Conservation (phyloP, 805 yeast species). For the Metschnikowia cerradonensis region DNA sequence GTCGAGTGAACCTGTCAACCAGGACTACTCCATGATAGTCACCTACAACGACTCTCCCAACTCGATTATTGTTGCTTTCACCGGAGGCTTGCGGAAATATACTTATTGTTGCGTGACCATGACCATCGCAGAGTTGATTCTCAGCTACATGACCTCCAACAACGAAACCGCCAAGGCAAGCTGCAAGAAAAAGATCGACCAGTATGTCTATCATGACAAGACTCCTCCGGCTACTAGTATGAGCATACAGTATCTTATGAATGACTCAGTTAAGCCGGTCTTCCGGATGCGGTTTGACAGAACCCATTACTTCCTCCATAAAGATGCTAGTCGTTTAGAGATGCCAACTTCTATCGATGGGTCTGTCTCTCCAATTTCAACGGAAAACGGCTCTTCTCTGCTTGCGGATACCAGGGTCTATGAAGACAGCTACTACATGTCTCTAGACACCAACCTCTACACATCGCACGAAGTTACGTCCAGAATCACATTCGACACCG, state of each 20-base stretch:
- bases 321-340: constrained; percentile 17
- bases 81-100: constrained; percentile 40
- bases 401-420: constrained; percentile 15
- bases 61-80: constrained; percentile 32
- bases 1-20: constrained; percentile 14
- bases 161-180: neutral
- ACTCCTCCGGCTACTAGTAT: constrained; percentile 22
- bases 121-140: constrained; percentile 11
- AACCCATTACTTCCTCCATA: constrained; percentile 28
- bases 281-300: constrained; percentile 27
- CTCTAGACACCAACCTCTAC: constrained; percentile 29
- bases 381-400: constrained; percentile 5
- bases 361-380: constrained; percentile 10
- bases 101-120: constrained; percentile 39
- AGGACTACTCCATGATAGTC: constrained; percentile 30
- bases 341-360: constrained; percentile 3
- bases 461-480: constrained; percentile 27
- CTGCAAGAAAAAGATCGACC: constrained; percentile 17
- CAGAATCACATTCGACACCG: constrained; percentile 14
- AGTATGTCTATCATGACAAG: constrained; percentile 20
- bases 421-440: constrained; percentile 32
- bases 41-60: constrained; percentile 23
- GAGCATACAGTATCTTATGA: constrained; percentile 28
- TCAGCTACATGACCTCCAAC: constrained; percentile 6
- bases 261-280: constrained; percentile 26